phyloP scores from a whole-genome alignment of 805 yeast genomes.

The Wickerhamiella dianesei region DNA sequence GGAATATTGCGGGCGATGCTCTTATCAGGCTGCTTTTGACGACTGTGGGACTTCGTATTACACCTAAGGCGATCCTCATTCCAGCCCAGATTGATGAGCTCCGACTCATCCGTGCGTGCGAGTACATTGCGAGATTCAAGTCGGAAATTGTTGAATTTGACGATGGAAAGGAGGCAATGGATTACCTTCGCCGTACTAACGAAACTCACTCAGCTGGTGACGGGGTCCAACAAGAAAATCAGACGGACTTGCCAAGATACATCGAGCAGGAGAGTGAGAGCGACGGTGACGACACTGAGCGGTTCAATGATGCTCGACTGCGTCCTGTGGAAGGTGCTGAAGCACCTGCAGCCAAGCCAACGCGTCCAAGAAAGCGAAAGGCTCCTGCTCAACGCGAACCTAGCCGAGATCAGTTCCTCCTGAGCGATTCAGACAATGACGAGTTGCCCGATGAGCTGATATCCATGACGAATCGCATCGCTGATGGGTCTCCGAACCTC shows the following conservation, averaged over 20 bases:
- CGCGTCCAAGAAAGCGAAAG: neutral
- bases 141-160: conserved; percentile 27
- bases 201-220: conserved; percentile 19
- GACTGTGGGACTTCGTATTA: conserved; percentile 31
- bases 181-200: conserved; percentile 20
- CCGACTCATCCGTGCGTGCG: conserved; percentile 26
- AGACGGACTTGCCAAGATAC: neutral
- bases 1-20: conserved; percentile 34
- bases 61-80: conserved; percentile 31
- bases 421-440: neutral
- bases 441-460: neutral
- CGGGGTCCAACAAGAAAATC: neutral
- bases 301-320: conserved; percentile 16
- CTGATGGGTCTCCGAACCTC: no score
- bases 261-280: conserved; percentile 22
- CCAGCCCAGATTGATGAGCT: conserved; percentile 25
- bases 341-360: neutral
- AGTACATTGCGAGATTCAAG: conserved; percentile 33
- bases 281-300: conserved; percentile 12
- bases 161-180: conserved; percentile 26
- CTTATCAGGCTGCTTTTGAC: conserved; percentile 36
- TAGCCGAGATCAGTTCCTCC: neutral
- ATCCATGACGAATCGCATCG: neutral
- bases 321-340: conserved; percentile 12
- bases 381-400: neutral